A percentile compares a stretch with the other conserved stretches of the same genome.
These are phyloP conservation scores for Tetrahymena thermophila DNA, from an alignment of 73 alveolate genomes.

Conservation along the genomic window DNA sequence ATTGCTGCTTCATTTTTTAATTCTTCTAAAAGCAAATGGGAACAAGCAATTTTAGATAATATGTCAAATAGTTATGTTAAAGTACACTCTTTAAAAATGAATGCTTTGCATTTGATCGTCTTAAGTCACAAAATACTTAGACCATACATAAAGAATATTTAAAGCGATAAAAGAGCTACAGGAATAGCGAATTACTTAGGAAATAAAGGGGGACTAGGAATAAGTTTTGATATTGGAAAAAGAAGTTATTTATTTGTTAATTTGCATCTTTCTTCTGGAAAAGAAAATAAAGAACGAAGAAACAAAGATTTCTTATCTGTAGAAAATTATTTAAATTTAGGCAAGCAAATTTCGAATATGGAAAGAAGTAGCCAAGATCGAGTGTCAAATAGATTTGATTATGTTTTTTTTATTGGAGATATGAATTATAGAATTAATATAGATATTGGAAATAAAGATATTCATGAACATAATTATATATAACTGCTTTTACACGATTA, in stretches of 20 bases:
- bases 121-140: conserved; percentile 46
- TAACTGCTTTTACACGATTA: conserved; percentile 23
- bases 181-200: conserved; percentile 73
- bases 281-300: conserved; percentile 56
- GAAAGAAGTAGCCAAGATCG: conserved; percentile 3
- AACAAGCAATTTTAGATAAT: conserved; percentile 7
- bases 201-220: conserved; percentile 85
- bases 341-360: background rate
- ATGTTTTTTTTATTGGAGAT: conserved; percentile 77
- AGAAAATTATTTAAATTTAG: conserved; percentile 38
- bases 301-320: conserved; percentile 58
- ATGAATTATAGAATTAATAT: conserved; percentile 71
- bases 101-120: conserved; percentile 69
- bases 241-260: conserved; percentile 62
- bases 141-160: conserved; percentile 52
- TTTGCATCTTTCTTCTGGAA: conserved; percentile 80
- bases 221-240: conserved; percentile 57
- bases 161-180: conserved; percentile 63
- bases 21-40: conserved; percentile 74
- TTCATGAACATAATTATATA: conserved; percentile 26
- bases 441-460: conserved; percentile 28
- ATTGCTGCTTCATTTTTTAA: conserved; percentile 66
- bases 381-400: conserved; percentile 57
- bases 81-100: conserved; percentile 53
- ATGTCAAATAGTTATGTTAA: conserved; percentile 54